These are phyloP conservation scores for Ophiocordyceps unilateralis DNA, from an alignment of 2,329 filamentous ascomycete genomes.

Conservation along the genomic window DNA sequence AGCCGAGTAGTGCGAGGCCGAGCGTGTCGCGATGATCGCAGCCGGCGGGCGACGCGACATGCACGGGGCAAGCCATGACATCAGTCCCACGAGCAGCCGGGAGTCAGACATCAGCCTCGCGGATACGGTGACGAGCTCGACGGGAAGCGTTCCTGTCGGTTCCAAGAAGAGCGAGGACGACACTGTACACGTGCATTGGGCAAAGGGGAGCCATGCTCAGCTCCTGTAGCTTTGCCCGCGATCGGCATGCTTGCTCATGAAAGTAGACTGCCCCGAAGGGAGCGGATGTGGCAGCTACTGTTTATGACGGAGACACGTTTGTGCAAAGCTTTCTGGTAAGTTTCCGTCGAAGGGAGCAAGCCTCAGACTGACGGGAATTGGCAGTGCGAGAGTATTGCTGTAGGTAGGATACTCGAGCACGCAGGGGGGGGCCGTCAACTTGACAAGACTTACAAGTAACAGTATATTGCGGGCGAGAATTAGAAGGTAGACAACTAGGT, in stretches of 20 bases:
- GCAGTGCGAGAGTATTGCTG: neutral
- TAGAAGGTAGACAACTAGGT: neutral
- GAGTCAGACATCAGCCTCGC: conserved; percentile 1
- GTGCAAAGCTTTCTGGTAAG: neutral
- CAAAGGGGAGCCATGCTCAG: neutral
- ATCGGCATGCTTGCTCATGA: neutral
- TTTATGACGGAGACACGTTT: too few species aligned
- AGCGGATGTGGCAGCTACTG: too few species aligned
- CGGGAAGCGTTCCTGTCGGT: neutral
- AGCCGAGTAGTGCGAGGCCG: conserved; percentile 18
- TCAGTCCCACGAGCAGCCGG: conserved; percentile 5
- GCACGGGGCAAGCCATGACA: conserved; percentile 2
- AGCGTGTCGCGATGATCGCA: conserved; percentile 4
- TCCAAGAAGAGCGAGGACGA: neutral
- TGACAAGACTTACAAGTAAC: neutral
- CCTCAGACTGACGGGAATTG: neutral
- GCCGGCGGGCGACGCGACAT: conserved; percentile 1
- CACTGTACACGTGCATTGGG: neutral
- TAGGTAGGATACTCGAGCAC: neutral
- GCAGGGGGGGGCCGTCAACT: neutral
- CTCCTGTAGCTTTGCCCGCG: neutral
- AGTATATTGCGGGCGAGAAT: neutral
- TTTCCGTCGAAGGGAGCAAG: neutral
- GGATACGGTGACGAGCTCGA: neutral
- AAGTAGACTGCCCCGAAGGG: too few species aligned